Base-by-base conservation (phyloP, 2,329 filamentous ascomycete genomes). In the Parascedosporium putredinis region DNA sequence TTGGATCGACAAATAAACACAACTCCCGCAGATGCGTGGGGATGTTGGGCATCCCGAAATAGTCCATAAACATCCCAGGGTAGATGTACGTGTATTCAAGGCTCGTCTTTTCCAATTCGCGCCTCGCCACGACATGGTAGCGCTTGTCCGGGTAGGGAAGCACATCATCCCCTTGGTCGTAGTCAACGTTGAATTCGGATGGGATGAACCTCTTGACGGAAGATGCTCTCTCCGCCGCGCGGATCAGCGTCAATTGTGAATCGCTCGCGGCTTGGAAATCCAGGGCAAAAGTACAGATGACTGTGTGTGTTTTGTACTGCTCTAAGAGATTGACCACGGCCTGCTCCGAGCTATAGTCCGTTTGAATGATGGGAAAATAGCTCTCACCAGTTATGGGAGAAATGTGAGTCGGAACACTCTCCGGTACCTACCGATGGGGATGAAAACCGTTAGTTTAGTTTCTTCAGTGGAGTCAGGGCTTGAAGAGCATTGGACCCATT, bases 101-200 rank as follows among this genome's bases (percentile, higher is more conserved):
- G 2, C 50, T 54, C 5, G 60, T 64, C 52, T 57, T 58, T 47
- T 58, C 61, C 10, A 66, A 57, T 48, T 57, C 60, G 14, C 54
- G 55, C 29, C 64, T 53, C 7, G 56, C 60, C 7, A 44, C 43
- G 4, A 57, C 27, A 46, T 66, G 63, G 25, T 58, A 63, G 29
- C 42, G 51, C 56, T 66, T 66, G 45, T 64, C 59, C 5, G 57
- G 58, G 49, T 65, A 66, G 2, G 63, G 62, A 1, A 65, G 56
- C 8, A 64, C 50, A 20, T 60, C 49, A 47, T 65, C 63, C 1
- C 55, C 54, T n/a, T 59, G 55, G 27, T 65, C 58, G 50, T 67
- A 67, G 47, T 66, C 63, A 47, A 66, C 58, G 36, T 66, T 66
- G 52, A 62, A 67, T 52, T 68, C 65, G 27, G 64, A 66, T 3